phyloP scores from a whole-genome alignment of 2,329 filamentous ascomycete species.

The Chaetomium sp. region DNA sequence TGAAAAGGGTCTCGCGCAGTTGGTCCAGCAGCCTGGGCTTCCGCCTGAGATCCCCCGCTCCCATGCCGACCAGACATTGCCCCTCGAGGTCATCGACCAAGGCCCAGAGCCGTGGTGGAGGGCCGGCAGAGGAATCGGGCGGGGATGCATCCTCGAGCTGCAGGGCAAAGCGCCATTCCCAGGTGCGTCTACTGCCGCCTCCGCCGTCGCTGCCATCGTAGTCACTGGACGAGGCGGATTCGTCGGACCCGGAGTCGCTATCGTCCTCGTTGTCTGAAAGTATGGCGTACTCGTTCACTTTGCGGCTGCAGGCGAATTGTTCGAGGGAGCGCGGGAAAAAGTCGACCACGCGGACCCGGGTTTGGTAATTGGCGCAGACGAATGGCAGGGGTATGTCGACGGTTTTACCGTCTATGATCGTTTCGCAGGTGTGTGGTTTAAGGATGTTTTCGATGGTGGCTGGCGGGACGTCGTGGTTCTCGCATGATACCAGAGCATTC shows the following conservation, averaged over 20 bases:
- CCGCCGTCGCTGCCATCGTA: conserved; percentile 1
- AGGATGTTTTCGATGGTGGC: conserved; percentile 38
- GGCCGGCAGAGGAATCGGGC: conserved; percentile 7
- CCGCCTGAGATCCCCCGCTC: conserved; percentile 52
- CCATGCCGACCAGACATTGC: conserved; percentile 42
- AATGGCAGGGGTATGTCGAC: conserved; percentile 56
- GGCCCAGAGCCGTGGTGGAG: conserved; percentile 54
- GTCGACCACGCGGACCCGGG: conserved; percentile 71
- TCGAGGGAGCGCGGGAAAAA: conserved; percentile 65
- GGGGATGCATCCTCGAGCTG: conserved; percentile 60
- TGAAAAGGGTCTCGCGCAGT: conserved; percentile 65
- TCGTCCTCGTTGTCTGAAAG: conserved; percentile 38
- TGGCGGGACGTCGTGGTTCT: conserved; percentile 11
- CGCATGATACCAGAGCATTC: conserved; percentile 16
- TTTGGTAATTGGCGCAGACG: conserved; percentile 63
- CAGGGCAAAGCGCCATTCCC: conserved; percentile 82
- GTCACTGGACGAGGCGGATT: conserved; percentile 15
- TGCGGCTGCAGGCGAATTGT: conserved; percentile 57
- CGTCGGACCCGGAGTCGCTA: conserved; percentile 30
- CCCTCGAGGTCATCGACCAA: conserved; percentile 55
- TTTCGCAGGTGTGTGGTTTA: conserved; percentile 34
- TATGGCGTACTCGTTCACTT: conserved; percentile 40
- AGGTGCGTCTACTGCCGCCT: conserved; percentile 32
- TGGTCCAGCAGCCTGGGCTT: conserved; percentile 41
- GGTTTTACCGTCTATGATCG: conserved; percentile 35